A percentile compares a stretch with the other conserved stretches of the same genome.
Conservation (phyloP, 441 rosid species). For the Raphanus hybrid region DNA sequence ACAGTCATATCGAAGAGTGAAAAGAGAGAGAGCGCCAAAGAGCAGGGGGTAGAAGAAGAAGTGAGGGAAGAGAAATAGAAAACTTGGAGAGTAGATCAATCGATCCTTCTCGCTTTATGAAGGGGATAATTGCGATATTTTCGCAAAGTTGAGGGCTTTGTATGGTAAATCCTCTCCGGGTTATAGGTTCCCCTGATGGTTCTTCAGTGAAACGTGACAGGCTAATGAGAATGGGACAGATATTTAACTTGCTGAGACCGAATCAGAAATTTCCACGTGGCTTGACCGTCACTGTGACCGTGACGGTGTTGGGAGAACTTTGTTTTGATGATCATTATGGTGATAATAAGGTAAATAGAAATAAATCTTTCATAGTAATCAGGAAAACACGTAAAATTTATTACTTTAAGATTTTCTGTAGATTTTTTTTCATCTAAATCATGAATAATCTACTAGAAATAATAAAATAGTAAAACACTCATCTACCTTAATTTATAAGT, state of each 20-base stretch:
- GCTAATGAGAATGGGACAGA: conserved; percentile 16
- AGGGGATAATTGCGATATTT: conserved; percentile 28
- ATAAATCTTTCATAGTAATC: conserved; percentile 6
- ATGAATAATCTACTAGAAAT: background rate
- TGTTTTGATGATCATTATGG: background rate
- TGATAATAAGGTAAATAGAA: background rate
- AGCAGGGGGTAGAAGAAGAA: background rate
- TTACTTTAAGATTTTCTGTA: background rate
- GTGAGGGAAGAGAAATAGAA: background rate
- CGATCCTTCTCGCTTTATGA: conserved; percentile 31
- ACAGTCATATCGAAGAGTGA: conserved; percentile 71
- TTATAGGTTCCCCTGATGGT: conserved; percentile 21
- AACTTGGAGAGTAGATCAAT: conserved; percentile 37
- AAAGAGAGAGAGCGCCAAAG: conserved; percentile 34
- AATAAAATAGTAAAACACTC: background rate
- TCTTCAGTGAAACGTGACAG: conserved; percentile 23
- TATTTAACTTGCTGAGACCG: background rate
- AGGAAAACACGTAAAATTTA: background rate
- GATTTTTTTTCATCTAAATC: background rate
- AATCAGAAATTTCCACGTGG: conserved; percentile 24
- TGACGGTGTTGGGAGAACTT: background rate
- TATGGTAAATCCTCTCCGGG: conserved; percentile 25
- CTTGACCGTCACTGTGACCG: no score
- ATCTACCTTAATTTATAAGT: background rate
- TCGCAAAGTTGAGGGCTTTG: conserved; percentile 13